Evolutionary conservation across 495 filamentous ascomycete genomes (phyloP).

Genomic region (Neurospora sp.): DNA sequence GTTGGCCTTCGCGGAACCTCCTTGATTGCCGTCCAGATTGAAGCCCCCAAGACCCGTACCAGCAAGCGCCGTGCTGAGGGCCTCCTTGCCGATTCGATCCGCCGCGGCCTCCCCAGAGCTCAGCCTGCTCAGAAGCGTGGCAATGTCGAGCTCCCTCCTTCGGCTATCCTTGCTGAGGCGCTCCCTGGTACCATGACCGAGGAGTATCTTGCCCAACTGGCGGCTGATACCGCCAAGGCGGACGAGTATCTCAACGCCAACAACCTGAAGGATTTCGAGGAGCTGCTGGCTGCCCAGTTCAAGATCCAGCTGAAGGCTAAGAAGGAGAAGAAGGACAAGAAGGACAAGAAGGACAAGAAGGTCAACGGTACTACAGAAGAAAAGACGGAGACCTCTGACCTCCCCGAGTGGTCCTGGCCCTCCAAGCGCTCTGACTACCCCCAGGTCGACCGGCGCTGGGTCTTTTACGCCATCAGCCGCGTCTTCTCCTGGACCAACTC

Average conservation of each 20-base stretch:
- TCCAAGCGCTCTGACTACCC: slow-evolving; percentile 29
- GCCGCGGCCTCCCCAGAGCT: slow-evolving; percentile 37
- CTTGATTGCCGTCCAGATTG: slow-evolving; percentile 53
- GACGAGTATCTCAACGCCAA: slow-evolving; percentile 34
- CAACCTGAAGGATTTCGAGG: slow-evolving; percentile 44
- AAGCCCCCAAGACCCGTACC: slow-evolving; percentile 45
- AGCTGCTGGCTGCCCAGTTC: slow-evolving; percentile 35
- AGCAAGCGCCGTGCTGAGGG: slow-evolving; percentile 55
- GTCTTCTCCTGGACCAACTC: slow-evolving; percentile 33
- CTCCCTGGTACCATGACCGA: slow-evolving; percentile 29
- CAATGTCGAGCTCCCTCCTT: slow-evolving; percentile 6
- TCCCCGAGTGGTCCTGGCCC: slow-evolving; percentile 30
- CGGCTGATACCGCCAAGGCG: slow-evolving; percentile 27
- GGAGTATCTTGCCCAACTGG: slow-evolving; percentile 24
- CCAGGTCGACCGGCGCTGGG: slow-evolving; percentile 40
- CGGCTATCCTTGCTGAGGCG: slow-evolving; percentile 24
- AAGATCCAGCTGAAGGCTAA: slow-evolving; percentile 19
- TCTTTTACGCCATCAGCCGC: slow-evolving; percentile 40
- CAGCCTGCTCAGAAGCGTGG: slow-evolving; percentile 5
- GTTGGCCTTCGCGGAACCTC: slow-evolving; percentile 47
- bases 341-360: slow-evolving; percentile 12
- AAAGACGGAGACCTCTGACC: background rate
- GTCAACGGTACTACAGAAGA: slow-evolving; percentile 1
- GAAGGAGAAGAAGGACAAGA: slow-evolving; percentile 12
- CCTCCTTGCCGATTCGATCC: slow-evolving; percentile 60